Percentiles rank a stretch among this genome's conserved stretches.
Evolutionary conservation across 2,329 filamentous ascomycete species (phyloP).

Genomic region (Arthrobotrys megalospora): DNA sequence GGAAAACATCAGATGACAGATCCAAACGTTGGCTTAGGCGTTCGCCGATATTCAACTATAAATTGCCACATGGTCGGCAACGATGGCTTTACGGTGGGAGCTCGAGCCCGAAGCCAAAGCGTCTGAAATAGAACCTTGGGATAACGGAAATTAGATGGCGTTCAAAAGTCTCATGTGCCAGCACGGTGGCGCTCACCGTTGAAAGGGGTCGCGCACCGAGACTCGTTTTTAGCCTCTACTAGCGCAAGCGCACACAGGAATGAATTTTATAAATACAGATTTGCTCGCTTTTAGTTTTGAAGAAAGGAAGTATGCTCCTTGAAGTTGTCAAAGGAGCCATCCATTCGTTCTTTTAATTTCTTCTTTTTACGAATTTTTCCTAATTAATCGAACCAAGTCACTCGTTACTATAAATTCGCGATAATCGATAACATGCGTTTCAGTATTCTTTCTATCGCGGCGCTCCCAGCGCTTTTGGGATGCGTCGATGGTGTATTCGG

Average conservation of each 20-base stretch:
- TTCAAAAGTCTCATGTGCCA: not conserved
- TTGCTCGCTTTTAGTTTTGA: not conserved
- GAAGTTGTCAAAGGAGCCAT: not conserved
- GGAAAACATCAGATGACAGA: too few relatives aligned
- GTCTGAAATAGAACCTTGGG: not conserved
- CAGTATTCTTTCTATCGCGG: not conserved
- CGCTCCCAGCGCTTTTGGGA: constrained; percentile 23
- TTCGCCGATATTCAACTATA: too few relatives aligned
- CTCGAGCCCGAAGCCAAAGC: too few relatives aligned
- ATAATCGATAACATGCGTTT: constrained; percentile 36
- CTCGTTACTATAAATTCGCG: constrained; percentile 7
- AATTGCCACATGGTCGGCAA: too few relatives aligned
- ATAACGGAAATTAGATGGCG: constrained; percentile 1
- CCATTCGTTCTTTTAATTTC: not conserved
- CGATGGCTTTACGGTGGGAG: too few relatives aligned
- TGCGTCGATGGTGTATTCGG: not conserved
- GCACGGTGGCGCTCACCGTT: constrained; percentile 1
- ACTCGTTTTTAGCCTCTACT: not conserved
- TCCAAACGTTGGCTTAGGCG: too few relatives aligned
- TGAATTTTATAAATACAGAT: not conserved
- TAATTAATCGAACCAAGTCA: constrained; percentile 12
- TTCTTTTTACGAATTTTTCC: not conserved
- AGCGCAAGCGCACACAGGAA: constrained; percentile 12
- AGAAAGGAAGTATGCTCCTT: not conserved
- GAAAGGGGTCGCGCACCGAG: not conserved